phyloP scores from a whole-genome alignment of 345 rosid species.

The Jatropha curcas region DNA sequence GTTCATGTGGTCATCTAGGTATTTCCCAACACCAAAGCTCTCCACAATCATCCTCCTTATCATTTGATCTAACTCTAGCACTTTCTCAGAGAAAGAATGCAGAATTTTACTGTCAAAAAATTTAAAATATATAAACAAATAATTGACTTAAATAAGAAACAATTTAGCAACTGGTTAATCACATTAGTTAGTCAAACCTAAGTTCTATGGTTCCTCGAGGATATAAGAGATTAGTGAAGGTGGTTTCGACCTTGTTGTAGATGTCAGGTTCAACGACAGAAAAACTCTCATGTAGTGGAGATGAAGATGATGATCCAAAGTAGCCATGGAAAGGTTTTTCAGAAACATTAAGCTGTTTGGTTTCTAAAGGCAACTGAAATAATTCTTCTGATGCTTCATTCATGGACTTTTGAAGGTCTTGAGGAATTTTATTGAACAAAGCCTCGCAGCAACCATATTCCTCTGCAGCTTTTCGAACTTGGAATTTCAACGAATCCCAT shows the following conservation, averaged over 20 bases:
- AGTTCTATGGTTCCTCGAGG: conserved; percentile 35
- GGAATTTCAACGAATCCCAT: conserved; percentile 6
- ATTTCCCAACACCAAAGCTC: conserved; percentile 23
- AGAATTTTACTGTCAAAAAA: conserved; percentile 30
- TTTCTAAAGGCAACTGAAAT: conserved; percentile 36
- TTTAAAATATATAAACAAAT: no score
- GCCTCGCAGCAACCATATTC: conserved; percentile 43
- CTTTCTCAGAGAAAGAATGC: conserved; percentile 21
- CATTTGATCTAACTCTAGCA: conserved; percentile 31
- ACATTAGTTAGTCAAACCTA: no score
- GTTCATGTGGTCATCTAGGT: conserved; percentile 21
- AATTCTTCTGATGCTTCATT: conserved; percentile 25
- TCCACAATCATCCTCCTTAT: conserved; percentile 26
- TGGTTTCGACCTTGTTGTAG: background rate
- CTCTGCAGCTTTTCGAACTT: conserved; percentile 32
- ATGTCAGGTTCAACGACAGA: conserved; percentile 29
- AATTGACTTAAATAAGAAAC: no score
- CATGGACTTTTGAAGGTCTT: conserved; percentile 13
- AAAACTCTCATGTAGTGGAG: conserved; percentile 35
- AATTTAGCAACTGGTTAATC: no score
- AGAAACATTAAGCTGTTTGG: conserved; percentile 29
- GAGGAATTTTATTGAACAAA: conserved; percentile 22
- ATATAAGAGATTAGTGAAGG: conserved; percentile 38
- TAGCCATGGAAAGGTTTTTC: conserved; percentile 43
- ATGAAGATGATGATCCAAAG: conserved; percentile 15